phyloP scores from a whole-genome alignment of 2,329 filamentous ascomycete species.

The Verticillium isaacii region DNA sequence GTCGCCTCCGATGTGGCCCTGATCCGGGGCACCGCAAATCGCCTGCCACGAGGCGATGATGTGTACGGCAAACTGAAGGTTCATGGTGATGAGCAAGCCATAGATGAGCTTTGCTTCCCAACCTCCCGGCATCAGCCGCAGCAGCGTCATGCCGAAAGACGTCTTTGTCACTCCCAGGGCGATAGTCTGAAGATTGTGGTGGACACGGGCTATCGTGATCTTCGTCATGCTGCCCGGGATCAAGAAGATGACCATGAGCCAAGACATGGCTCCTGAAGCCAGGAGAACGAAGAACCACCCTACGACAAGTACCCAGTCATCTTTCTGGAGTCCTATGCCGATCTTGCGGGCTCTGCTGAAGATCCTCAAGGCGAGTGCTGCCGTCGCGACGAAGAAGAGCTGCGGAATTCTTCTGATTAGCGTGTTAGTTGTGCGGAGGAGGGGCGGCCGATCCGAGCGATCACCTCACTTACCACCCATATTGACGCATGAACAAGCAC shows the following conservation, averaged over 20 bases:
- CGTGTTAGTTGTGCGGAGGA: neutral
- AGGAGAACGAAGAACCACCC: slow-evolving; percentile 19
- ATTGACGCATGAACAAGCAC: neutral
- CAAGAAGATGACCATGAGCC: slow-evolving; percentile 9
- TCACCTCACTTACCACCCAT: slow-evolving; percentile 6
- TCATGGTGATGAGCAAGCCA: slow-evolving; percentile 25
- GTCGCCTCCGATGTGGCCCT: slow-evolving; percentile 2
- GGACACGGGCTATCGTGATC: slow-evolving; percentile 12
- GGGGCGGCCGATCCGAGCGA: neutral
- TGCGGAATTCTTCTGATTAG: neutral
- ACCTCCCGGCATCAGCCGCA: slow-evolving; percentile 23
- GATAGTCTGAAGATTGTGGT: slow-evolving; percentile 21
- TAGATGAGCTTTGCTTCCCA: slow-evolving; percentile 19
- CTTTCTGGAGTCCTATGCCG: slow-evolving; percentile 22
- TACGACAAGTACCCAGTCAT: slow-evolving; percentile 21
- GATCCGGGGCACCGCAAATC: neutral
- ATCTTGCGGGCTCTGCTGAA: slow-evolving; percentile 17
- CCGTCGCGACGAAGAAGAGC: neutral
- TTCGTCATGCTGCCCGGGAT: slow-evolving; percentile 9
- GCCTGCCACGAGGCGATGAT: slow-evolving; percentile 17
- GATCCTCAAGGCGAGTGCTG: neutral
- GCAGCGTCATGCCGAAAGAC: slow-evolving; percentile 29
- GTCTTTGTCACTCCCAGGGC: slow-evolving; percentile 30
- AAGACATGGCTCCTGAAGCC: slow-evolving; percentile 12
- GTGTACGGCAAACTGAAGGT: slow-evolving; percentile 19